Base-by-base conservation (phyloP, 2,329 filamentous ascomycete genomes). In the Curvularia hawaiiensis region DNA sequence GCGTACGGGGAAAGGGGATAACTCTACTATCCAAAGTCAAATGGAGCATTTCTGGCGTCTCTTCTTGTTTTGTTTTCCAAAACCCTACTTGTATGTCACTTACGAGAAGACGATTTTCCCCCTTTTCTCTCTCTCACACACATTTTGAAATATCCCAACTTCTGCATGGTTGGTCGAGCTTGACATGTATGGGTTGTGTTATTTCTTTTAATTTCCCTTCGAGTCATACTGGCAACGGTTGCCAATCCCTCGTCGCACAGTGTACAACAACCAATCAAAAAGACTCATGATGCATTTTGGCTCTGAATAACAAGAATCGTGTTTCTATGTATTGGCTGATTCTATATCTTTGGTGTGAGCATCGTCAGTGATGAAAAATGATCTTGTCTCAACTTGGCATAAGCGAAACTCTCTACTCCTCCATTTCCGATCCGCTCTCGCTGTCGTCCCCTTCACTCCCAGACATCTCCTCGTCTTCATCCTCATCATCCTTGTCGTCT, bases 401-500 rank as follows among this genome's bases (percentile, higher is more conserved):
- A 26, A 11, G 22, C 20, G n/a, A 26, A 16, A 26, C 20, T 26
- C 20, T 26, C 14, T 43, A 69, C 50, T 68, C 63, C 38, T 71
- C 64, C 65, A 69, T 72, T 52, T 70, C 67, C 3, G 64, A 64
- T n/a, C 62, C 71, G 44, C 64, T 68, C 9, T 52, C 57, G 5
- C 65, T 66, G 20, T 51, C 75, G 14, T 26, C 59, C 18, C 24
- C 50, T 7, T 54, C 63, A 45, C 57, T 87, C 86, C 0, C 83
- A 82, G 0, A 84, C 83, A 50, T 38, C 1, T 52, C 50, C 9
- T 52, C 83, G 0, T 88, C 87, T 0, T 1, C 83, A 0, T 88
- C 87, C 0, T 1, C 83, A 0, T 88, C 87, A 0, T 87, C 87
- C 0, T 84, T 83, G 0, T 85, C 84, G 0, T 83, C 82, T 3